These are phyloP conservation scores for Zygoascus hellenicus DNA, from an alignment of 1,139 yeast genomes.

Conservation along the genomic window DNA sequence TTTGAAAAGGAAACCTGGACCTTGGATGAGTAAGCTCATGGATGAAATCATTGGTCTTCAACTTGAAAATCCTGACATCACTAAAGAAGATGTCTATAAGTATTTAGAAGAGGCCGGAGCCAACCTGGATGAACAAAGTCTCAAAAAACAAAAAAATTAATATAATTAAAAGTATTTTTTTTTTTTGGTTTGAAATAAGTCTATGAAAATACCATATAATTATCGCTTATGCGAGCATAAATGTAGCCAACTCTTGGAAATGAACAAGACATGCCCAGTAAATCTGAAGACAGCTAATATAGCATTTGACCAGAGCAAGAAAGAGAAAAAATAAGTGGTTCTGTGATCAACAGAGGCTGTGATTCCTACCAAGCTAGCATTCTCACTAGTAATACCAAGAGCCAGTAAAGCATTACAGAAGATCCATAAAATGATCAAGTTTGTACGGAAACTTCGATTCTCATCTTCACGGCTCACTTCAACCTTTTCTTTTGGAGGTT, in stretches of 20 bases:
- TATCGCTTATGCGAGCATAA: slow-evolving; percentile 22
- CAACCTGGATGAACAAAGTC: background rate
- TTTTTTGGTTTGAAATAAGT: background rate
- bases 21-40: slow-evolving; percentile 64
- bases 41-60: slow-evolving; percentile 64
- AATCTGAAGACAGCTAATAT: slow-evolving; percentile 70
- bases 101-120: background rate
- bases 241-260: slow-evolving; percentile 40
- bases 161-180: background rate
- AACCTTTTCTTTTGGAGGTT: slow-evolving; percentile 31
- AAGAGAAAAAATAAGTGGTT: slow-evolving; percentile 57
- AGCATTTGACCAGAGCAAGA: slow-evolving; percentile 76
- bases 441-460: slow-evolving; percentile 71
- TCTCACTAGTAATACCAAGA: slow-evolving; percentile 49
- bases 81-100: slow-evolving; percentile 45
- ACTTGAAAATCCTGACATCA: slow-evolving; percentile 56
- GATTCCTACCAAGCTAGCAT: slow-evolving; percentile 30
- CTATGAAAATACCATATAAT: background rate
- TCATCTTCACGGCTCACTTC: slow-evolving; percentile 46
- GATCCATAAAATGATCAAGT: slow-evolving; percentile 77
- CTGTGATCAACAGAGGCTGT: slow-evolving; percentile 35
- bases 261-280: slow-evolving; percentile 59
- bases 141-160: background rate
- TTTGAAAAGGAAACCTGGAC: slow-evolving; percentile 64
- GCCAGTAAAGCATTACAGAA: slow-evolving; percentile 65